Conservation (phyloP, 768 basidiomycete genomes). For the Macrolepiota fuliginosa region DNA sequence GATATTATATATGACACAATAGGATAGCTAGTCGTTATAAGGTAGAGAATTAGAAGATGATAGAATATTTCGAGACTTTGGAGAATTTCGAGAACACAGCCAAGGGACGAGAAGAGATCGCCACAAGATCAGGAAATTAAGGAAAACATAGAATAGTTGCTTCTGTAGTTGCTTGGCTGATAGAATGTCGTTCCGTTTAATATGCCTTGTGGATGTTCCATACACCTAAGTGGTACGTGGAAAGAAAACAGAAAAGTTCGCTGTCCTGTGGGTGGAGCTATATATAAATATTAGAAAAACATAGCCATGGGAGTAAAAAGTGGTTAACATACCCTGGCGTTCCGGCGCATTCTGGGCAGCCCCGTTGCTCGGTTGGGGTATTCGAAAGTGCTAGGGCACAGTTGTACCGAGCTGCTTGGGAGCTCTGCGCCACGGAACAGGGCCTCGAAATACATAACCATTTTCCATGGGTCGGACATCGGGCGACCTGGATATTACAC, state of each 20-base stretch:
- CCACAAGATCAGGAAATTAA: not conserved
- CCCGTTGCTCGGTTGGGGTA: not conserved
- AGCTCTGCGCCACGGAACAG: not conserved
- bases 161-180: not conserved
- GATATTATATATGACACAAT: not conserved
- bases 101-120: not conserved
- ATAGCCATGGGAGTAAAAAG: not conserved
- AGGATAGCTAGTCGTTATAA: not conserved
- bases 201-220: not conserved
- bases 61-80: not conserved
- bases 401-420: too few relatives aligned
- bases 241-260: not conserved
- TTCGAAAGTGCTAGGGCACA: not conserved
- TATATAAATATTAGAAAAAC: not conserved
- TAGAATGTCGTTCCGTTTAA: not conserved
- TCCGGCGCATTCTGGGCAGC: not conserved
- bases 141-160: not conserved
- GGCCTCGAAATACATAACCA: not conserved
- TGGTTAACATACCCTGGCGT: not conserved
- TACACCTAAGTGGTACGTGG: not conserved
- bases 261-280: too few relatives aligned
- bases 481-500: not conserved
- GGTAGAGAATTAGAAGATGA: not conserved
- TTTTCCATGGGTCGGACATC: not conserved
- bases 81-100: not conserved